Evolutionary conservation across 2,329 filamentous ascomycete genomes (phyloP), one percentile per base, ranked within the genome.

Genomic region (Fusarium newnesense): DNA sequence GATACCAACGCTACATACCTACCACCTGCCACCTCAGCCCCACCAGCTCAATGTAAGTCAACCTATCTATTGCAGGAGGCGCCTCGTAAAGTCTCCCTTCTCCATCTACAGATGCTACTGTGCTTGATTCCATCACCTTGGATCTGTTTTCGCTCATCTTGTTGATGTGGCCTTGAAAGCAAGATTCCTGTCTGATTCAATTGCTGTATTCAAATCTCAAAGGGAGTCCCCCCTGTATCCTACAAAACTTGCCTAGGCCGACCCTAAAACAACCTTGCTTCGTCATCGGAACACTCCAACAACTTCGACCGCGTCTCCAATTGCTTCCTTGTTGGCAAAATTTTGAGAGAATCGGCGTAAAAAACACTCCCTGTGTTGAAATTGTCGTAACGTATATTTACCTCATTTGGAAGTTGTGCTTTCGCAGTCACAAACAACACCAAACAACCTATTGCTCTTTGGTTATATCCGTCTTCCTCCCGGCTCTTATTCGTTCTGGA

Each of bases 381-480:
- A n/a, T 28, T 42, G 10, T 21, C 36, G n/a, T 46, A 19, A 26
- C 15, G 21, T 47, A 42, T 34, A 47, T 24, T 47, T 34, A 46
- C 40, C 36, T 52, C 34, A 26, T 34, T 39, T 54, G 46, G 16
- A 36, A 56, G 34, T 37, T 34, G 32, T 57, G 18, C 50, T 58
- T 52, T 47, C 40, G 24, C 21, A 32, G 47, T 43, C 28, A 28
- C 50, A 34, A 59, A 69, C 40, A 39, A 69, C 30, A 42, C 12
- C 30, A 44, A 43, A 28, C 43, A 36, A 42, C 56, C n/a, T 9
- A 30, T 37, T 53, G 13, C 13, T 34, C 16, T 26, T 24, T 58
- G 39, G 21, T 65, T 74, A 74, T 72, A 74, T 49, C 71, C 71
- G 67, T 65, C 49, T 74, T 71, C 46, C 42, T 53, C 37, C 67